Conservation (phyloP, 2,329 filamentous ascomycete species). For the Aotearoamyces nothofagi region DNA sequence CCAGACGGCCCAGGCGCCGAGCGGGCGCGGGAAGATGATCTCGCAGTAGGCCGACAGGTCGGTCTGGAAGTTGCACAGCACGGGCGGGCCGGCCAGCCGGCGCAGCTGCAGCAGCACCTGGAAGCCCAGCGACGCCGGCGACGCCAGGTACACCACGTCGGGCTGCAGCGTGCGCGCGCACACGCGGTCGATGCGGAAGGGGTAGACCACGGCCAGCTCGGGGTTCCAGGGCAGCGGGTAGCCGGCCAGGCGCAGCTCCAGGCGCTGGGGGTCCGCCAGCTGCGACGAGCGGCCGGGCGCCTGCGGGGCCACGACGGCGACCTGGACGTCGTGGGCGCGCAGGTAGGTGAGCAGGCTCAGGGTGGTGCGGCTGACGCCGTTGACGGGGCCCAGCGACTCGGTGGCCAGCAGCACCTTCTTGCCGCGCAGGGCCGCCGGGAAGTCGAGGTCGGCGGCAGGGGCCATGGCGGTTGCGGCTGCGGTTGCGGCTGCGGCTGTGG, state of each 20-base stretch:
- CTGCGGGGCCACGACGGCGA: constrained; percentile 50
- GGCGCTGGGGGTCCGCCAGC: constrained; percentile 2
- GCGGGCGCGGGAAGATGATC: constrained; percentile 49
- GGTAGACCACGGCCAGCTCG: constrained; percentile 54
- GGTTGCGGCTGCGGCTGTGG: no score
- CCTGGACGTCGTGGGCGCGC: constrained; percentile 43
- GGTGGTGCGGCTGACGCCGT: constrained; percentile 58
- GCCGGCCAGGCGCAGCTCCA: constrained; percentile 45
- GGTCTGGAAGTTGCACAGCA: constrained; percentile 58
- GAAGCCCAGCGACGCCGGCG: constrained; percentile 54
- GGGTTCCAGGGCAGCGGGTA: constrained; percentile 58
- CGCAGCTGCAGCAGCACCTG: constrained; percentile 55
- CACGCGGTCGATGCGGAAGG: constrained; percentile 46
- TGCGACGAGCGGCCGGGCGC: not conserved
- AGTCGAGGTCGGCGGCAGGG: constrained; percentile 11
- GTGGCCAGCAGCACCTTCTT: constrained; percentile 53
- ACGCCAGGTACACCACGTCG: constrained; percentile 55
- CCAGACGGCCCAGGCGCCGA: constrained; percentile 45
- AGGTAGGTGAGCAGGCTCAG: constrained; percentile 54
- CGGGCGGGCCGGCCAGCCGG: constrained; percentile 37
- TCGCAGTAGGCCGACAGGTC: constrained; percentile 54
- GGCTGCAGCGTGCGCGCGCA: constrained; percentile 47
- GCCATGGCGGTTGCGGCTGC: no score
- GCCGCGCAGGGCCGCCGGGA: constrained; percentile 33
- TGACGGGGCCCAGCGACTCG: constrained; percentile 58